Evolutionary conservation across 1,139 yeast genomes (phyloP).

Genomic region (Suhomyces coccinellae): DNA sequence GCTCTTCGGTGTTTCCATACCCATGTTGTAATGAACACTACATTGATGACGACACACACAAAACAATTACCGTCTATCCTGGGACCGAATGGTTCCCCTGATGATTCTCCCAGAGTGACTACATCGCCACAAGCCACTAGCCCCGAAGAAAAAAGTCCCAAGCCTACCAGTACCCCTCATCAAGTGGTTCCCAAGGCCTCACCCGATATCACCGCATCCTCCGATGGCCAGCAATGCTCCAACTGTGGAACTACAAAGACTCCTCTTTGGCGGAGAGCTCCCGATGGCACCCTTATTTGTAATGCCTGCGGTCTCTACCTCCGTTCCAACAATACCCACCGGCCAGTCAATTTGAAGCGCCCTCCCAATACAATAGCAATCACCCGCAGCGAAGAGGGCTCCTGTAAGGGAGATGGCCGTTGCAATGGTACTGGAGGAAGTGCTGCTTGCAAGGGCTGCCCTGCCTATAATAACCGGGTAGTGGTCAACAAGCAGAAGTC

Average conservation of each 20-base stretch:
- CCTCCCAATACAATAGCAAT: conserved; percentile 61
- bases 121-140: neutral
- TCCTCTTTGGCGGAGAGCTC: conserved; percentile 70
- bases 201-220: neutral
- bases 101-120: neutral
- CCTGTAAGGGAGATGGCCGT: conserved; percentile 80
- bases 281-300: conserved; percentile 64
- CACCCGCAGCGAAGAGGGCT: conserved; percentile 48
- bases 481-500: conserved; percentile 26
- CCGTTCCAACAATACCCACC: conserved; percentile 53
- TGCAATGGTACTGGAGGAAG: conserved; percentile 90
- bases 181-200: neutral
- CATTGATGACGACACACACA: conserved; percentile 5
- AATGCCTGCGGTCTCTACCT: conserved; percentile 71
- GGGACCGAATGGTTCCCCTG: conserved; percentile 2
- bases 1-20: too few relatives aligned
- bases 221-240: conserved; percentile 53
- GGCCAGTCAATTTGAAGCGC: conserved; percentile 63
- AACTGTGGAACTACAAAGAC: conserved; percentile 71
- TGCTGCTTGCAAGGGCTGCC: conserved; percentile 78
- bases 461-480: conserved; percentile 74
- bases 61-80: conserved; percentile 4
- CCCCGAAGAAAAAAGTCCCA: neutral
- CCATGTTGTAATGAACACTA: conserved; percentile 2
- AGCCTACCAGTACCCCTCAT: conserved; percentile 1